Conservation (phyloP, 2,329 filamentous ascomycete genomes). For the Hypoxylon rubiginosum region DNA sequence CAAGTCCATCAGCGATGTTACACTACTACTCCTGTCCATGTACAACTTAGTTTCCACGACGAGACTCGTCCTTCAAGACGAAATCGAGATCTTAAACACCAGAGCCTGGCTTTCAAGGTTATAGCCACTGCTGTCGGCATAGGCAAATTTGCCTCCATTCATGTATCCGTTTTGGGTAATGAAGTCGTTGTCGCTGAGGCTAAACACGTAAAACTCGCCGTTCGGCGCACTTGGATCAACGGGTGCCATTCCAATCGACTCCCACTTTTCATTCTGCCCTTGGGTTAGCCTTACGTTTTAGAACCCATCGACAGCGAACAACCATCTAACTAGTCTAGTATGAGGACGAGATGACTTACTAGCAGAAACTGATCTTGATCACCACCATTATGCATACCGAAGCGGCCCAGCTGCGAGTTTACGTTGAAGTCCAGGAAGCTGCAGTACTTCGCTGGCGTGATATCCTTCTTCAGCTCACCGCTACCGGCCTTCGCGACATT, state of each 20-base stretch:
- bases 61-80: conserved; percentile 35
- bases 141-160: conserved; percentile 69
- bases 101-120: conserved; percentile 73
- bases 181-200: conserved; percentile 80
- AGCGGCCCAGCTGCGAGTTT: conserved; percentile 73
- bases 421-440: conserved; percentile 77
- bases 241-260: conserved; percentile 74
- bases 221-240: conserved; percentile 60
- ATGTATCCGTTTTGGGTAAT: conserved; percentile 76
- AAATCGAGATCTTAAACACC: conserved; percentile 69
- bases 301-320: no score
- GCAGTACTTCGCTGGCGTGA: conserved; percentile 73
- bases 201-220: conserved; percentile 76
- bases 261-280: conserved; percentile 79
- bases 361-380: conserved; percentile 68
- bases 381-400: conserved; percentile 78
- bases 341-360: conserved; percentile 32
- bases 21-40: not conserved
- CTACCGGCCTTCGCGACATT: conserved; percentile 49
- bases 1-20: not conserved
- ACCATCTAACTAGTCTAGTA: not conserved
- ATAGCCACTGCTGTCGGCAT: conserved; percentile 69
- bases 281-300: conserved; percentile 22
- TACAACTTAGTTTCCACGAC: no score
- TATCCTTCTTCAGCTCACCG: conserved; percentile 66